Evolutionary conservation across 1,139 yeast species (phyloP).

Genomic region (Taphrina communis): DNA sequence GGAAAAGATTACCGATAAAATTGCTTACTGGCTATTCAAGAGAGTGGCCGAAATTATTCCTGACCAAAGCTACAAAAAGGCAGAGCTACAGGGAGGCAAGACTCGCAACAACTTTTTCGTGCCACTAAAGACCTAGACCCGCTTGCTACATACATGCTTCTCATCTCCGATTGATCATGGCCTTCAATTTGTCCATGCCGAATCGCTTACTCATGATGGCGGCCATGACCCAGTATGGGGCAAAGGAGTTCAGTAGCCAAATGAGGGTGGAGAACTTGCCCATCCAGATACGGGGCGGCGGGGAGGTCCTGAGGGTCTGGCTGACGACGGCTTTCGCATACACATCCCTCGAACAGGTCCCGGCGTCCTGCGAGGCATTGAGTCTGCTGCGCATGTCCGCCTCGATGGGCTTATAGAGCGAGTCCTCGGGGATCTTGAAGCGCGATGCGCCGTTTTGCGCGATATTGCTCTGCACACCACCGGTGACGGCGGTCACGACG

Average conservation of each 20-base stretch:
- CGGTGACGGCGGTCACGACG: constrained; percentile 73
- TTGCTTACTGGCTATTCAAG: constrained; percentile 76
- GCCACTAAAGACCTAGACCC: constrained; percentile 20
- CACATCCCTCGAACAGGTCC: constrained; percentile 22
- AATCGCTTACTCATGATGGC: constrained; percentile 30
- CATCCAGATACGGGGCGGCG: constrained; percentile 35
- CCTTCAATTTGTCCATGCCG: constrained; percentile 25
- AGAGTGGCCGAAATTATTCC: constrained; percentile 49
- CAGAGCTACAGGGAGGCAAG: constrained; percentile 35
- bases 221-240: constrained; percentile 38
- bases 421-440: constrained; percentile 22
- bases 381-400: constrained; percentile 21
- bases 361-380: constrained; percentile 31
- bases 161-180: constrained; percentile 18
- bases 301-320: constrained; percentile 10
- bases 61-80: constrained; percentile 35
- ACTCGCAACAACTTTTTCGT: constrained; percentile 41
- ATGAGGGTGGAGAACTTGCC: constrained; percentile 33
- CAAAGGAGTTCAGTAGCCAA: constrained; percentile 27
- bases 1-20: constrained; percentile 68
- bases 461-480: constrained; percentile 68
- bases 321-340: constrained; percentile 34
- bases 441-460: constrained; percentile 54
- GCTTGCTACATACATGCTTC: background rate
- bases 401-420: constrained; percentile 26